Base-by-base conservation (phyloP, 306 rosid genomes). In the Quercus cerris region DNA sequence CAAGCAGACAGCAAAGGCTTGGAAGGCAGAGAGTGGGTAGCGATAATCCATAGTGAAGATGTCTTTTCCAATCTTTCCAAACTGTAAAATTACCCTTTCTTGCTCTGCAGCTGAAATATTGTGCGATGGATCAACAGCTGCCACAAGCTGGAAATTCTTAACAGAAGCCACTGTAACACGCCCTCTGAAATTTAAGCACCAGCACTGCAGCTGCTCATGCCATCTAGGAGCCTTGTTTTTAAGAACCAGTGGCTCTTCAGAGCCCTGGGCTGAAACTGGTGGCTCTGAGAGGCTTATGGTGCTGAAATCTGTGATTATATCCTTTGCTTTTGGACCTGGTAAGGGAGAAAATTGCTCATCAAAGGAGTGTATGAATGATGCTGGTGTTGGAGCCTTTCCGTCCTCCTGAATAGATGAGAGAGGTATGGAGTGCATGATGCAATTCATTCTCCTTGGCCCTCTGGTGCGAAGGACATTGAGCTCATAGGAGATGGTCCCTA, bases 161-260 rank as follows among this genome's bases (percentile, higher is more conserved):
- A 90, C 97, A 11, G 98, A 94, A 13, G 99, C 97, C 77, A 93
- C 98, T 0, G 97, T 93, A 64, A 89, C 97, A 17, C 97, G 91
- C 25, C 97, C 97, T 71, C 86, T 87, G 87, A 95, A 95, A 75
- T 91, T 91, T 63, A 95, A 86, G 90, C 97, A 93, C 97, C 97
- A 95, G 81, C 95, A 91, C 35, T 91, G 97, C 55, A 93, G 85
- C 80, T 92, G 95, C 80, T 94, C 99, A 55, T 94, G 97, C 97
- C 97, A 94, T 84, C 97, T 81, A 55, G 97, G 97, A 82, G 92
- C 86, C 89, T 92, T 92, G 82, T 89, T 90, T 82, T 92, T 90
- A 56, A 92, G 90, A 70, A 82, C 82, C 74, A 92, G 85, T 6
- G 92, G 82, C 56, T 90, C 92, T 67, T 70, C 81, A 4, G 84